Conservation (phyloP, 805 yeast species). For the Starmera quercuum region DNA sequence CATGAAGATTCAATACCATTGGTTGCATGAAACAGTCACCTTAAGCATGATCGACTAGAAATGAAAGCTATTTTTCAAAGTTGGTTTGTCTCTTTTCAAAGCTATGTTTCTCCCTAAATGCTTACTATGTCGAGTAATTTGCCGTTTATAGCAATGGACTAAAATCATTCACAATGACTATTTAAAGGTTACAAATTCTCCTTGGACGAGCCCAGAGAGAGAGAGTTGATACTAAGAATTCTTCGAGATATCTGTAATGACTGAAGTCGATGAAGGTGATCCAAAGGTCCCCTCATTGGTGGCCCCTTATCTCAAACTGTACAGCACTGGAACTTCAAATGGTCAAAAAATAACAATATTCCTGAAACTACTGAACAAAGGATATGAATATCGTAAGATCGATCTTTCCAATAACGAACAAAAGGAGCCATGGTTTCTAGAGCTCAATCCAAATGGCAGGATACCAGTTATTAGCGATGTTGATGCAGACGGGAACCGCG, state of each 20-base stretch:
- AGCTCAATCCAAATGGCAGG: constrained; percentile 51
- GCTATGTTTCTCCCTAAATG: too few relatives aligned
- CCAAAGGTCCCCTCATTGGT: constrained; percentile 9
- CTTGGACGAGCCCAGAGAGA: too few relatives aligned
- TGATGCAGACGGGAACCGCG: constrained; percentile 27
- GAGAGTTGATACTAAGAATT: not conserved
- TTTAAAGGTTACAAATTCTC: too few relatives aligned
- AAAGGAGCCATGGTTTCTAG: constrained; percentile 45
- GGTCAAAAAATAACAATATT: constrained; percentile 30
- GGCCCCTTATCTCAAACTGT: constrained; percentile 34
- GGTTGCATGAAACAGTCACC: too few relatives aligned
- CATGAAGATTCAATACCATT: too few relatives aligned
- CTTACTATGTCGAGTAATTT: too few relatives aligned
- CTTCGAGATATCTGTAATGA: not conserved
- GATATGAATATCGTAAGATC: constrained; percentile 26
- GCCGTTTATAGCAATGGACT: too few relatives aligned
- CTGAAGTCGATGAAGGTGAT: constrained; percentile 9
- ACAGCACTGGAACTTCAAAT: constrained; percentile 30
- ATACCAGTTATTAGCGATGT: constrained; percentile 43
- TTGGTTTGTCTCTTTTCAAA: too few relatives aligned
- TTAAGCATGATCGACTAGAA: too few relatives aligned
- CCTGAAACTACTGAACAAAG: constrained; percentile 22
- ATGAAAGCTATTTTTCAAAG: too few relatives aligned
- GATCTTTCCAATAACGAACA: constrained; percentile 37
- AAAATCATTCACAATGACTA: too few relatives aligned